Evolutionary conservation across 805 yeast genomes (phyloP).

Genomic region (Metschnikowia shivogae): DNA sequence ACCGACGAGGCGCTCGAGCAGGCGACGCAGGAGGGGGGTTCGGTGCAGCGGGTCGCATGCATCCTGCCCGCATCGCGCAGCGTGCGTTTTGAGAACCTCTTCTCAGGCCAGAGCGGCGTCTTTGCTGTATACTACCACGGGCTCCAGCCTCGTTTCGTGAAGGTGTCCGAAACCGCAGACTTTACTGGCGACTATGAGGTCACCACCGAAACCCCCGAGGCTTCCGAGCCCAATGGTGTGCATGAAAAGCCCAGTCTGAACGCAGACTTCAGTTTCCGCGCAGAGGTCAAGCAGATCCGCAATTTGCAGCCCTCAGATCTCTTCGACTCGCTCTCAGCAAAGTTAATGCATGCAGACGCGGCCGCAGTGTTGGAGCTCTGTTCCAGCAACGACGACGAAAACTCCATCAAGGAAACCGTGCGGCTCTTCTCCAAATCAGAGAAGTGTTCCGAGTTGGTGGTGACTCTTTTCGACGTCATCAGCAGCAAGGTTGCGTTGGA

Average conservation of each 20-base stretch:
- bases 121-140: constrained; percentile 40
- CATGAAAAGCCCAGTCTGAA: neutral
- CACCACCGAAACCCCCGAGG: constrained; percentile 25
- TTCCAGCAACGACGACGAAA: constrained; percentile 27
- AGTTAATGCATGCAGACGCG: constrained; percentile 11
- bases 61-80: neutral
- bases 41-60: neutral
- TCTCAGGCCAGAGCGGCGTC: constrained; percentile 29
- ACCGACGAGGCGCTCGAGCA: constrained; percentile 8
- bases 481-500: constrained; percentile 25
- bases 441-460: constrained; percentile 24
- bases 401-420: constrained; percentile 28
- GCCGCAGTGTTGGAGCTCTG: constrained; percentile 24
- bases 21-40: neutral
- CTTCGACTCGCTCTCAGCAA: constrained; percentile 13
- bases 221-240: constrained; percentile 14
- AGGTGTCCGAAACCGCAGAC: constrained; percentile 13
- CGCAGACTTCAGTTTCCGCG: constrained; percentile 15
- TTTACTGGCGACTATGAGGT: constrained; percentile 16
- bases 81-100: constrained; percentile 22
- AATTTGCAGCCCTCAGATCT: constrained; percentile 25
- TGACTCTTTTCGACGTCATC: constrained; percentile 25
- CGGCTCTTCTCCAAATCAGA: constrained; percentile 33
- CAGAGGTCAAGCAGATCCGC: constrained; percentile 20
- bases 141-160: constrained; percentile 24